These are phyloP conservation scores for Aspergillus aculeatus DNA, from an alignment of 2,329 filamentous ascomycete genomes.

Conservation along the genomic window DNA sequence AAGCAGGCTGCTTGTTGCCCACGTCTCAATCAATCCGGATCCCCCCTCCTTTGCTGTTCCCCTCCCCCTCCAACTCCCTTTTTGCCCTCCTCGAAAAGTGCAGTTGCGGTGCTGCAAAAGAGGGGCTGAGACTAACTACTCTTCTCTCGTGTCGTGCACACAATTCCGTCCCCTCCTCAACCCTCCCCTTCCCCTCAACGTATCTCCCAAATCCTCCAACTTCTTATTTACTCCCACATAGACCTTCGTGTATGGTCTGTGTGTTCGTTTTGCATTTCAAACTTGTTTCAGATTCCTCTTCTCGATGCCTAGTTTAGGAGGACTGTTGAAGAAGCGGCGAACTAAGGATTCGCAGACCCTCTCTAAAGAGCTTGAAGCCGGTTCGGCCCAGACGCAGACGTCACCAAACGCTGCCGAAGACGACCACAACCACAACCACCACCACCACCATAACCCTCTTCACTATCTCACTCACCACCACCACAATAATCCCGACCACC, in stretches of 20 bases:
- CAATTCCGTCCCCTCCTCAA: neutral
- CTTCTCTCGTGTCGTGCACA: slow-evolving; percentile 1
- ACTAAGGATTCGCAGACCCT: slow-evolving; percentile 75
- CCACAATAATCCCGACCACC: slow-evolving; percentile 26
- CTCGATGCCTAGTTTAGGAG: slow-evolving; percentile 85
- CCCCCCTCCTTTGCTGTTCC: neutral
- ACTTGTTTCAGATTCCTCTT: slow-evolving; percentile 23
- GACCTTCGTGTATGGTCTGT: slow-evolving; percentile 28
- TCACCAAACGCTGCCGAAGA: slow-evolving; percentile 47
- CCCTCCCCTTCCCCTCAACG: neutral
- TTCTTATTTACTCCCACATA: slow-evolving; percentile 17
- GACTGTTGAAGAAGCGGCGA: slow-evolving; percentile 95
- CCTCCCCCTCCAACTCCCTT: neutral
- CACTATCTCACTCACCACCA: slow-evolving; percentile 25
- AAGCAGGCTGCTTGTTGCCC: neutral
- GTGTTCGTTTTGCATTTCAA: slow-evolving; percentile 13
- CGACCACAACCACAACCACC: slow-evolving; percentile 27
- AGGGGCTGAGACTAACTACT: slow-evolving; percentile 6
- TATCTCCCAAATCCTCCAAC: neutral
- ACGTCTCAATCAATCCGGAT: neutral
- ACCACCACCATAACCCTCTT: slow-evolving; percentile 24
- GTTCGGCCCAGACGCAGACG: slow-evolving; percentile 66
- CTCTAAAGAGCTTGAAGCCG: slow-evolving; percentile 61
- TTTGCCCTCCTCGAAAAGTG: slow-evolving; percentile 8
- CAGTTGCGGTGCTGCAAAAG: neutral